A percentile compares a stretch with the other conserved stretches of the same genome.
Conservation (phyloP, 192 early-diverging fungal genomes). For the Backusella mclennaniae region DNA sequence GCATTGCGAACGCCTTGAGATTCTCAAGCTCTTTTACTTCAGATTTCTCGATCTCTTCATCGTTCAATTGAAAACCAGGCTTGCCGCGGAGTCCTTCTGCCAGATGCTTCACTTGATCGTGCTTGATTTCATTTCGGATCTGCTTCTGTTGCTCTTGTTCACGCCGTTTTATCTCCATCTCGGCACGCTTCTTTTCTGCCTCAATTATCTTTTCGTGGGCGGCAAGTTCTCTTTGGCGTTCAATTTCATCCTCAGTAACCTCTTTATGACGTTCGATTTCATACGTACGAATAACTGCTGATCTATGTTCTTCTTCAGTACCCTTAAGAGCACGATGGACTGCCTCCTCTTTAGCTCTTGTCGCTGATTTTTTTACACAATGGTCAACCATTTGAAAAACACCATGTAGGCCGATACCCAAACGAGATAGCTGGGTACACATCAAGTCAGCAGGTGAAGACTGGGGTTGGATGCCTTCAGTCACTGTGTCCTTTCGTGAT, state of each 20-base stretch:
- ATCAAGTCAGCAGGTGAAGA: constrained; percentile 87
- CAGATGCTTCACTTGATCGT: constrained; percentile 77
- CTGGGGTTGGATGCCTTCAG: constrained; percentile 80
- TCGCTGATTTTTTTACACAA: constrained; percentile 59
- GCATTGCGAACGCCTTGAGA: constrained; percentile 83
- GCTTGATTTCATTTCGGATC: constrained; percentile 77
- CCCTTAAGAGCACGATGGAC: constrained; percentile 69
- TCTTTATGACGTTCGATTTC: constrained; percentile 88
- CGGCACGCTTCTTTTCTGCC: constrained; percentile 66
- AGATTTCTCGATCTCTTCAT: constrained; percentile 75
- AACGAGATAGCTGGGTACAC: constrained; percentile 84
- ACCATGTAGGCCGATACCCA: constrained; percentile 82
- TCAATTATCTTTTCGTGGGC: constrained; percentile 70
- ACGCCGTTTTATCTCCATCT: constrained; percentile 80
- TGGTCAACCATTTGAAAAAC: constrained; percentile 85
- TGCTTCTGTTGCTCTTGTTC: constrained; percentile 77
- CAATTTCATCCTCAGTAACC: constrained; percentile 65
- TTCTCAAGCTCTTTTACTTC: constrained; percentile 76
- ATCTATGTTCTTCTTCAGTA: constrained; percentile 80
- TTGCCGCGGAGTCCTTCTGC: constrained; percentile 52
- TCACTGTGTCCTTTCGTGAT: constrained; percentile 67
- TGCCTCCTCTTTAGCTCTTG: constrained; percentile 63
- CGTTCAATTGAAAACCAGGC: constrained; percentile 27
- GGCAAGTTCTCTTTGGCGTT: constrained; percentile 80
- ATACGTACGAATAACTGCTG: constrained; percentile 73